Evolutionary conservation across 805 yeast species (phyloP).

Genomic region (Monosporozyma servazzii): DNA sequence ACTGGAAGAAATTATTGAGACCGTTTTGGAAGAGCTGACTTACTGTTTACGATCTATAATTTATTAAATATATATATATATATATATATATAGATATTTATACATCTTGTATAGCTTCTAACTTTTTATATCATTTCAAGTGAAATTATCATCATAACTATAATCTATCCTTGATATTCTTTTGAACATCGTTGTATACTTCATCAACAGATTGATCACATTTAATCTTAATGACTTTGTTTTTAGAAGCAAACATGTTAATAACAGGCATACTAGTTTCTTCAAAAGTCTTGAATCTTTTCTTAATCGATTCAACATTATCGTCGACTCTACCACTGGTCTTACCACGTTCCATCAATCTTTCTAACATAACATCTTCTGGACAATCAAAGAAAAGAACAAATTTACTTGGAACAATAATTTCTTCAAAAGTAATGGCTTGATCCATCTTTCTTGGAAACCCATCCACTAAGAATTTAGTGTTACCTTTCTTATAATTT

Average conservation of each 20-base stretch:
- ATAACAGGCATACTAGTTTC: conserved; percentile 94
- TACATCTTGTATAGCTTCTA: not conserved
- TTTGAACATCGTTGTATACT: conserved; percentile 62
- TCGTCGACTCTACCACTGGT: conserved; percentile 93
- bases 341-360: conserved; percentile 85
- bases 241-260: conserved; percentile 63
- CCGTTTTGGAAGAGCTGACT: too few relatives aligned
- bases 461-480: conserved; percentile 79
- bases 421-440: conserved; percentile 83
- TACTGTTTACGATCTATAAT: not conserved
- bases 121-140: not conserved
- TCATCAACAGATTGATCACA: conserved; percentile 76
- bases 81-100: not conserved
- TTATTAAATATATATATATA: not conserved
- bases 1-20: not conserved
- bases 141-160: not conserved
- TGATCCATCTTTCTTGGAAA: conserved; percentile 99
- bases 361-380: conserved; percentile 69
- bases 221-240: conserved; percentile 64
- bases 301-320: conserved; percentile 80
- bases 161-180: conserved; percentile 44
- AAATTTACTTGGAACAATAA: conserved; percentile 60
- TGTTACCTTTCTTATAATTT: conserved; percentile 33
- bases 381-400: conserved; percentile 76
- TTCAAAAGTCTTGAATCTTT: conserved; percentile 76